Conservation (phyloP, 2,329 filamentous ascomycete genomes). For the Tothia fuscella region DNA sequence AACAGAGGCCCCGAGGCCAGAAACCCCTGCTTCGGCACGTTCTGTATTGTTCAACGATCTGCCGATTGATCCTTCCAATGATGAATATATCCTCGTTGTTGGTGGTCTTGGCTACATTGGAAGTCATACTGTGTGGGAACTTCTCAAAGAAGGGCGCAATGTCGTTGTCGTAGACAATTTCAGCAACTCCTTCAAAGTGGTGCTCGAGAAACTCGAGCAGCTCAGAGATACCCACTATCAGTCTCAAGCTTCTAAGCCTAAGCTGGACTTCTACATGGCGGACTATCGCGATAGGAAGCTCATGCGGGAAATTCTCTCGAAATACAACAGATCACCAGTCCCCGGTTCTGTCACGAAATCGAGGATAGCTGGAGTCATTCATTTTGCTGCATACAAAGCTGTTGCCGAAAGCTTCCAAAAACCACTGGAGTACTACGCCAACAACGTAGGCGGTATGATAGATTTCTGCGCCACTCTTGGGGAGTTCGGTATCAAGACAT, state of each 20-base stretch:
- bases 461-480: conserved; percentile 46
- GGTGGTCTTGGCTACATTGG: conserved; percentile 45
- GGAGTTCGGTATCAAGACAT: conserved; percentile 49
- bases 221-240: conserved; percentile 28
- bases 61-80: conserved; percentile 9
- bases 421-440: conserved; percentile 54
- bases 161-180: conserved; percentile 36
- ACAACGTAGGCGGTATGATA: conserved; percentile 54
- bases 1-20: too few relatives aligned
- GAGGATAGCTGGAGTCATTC: conserved; percentile 51
- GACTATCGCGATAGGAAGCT: conserved; percentile 32
- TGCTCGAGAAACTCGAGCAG: conserved; percentile 24
- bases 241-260: conserved; percentile 30
- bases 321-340: conserved; percentile 26
- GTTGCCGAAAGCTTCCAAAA: conserved; percentile 50
- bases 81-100: conserved; percentile 38
- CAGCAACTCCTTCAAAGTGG: conserved; percentile 33
- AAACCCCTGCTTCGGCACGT: background rate
- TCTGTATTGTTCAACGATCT: background rate
- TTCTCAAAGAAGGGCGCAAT: conserved; percentile 42
- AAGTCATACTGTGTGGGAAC: conserved; percentile 42
- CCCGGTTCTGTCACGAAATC: conserved; percentile 23
- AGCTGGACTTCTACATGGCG: conserved; percentile 34
- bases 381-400: conserved; percentile 57
- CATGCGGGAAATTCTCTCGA: conserved; percentile 32